Percentiles rank a stretch among this genome's conserved stretches.
These are phyloP conservation scores for baker's yeast (Saccharomyces cerevisiae) DNA, from an alignment of 805 yeast genomes.

Conservation along the genomic window DNA sequence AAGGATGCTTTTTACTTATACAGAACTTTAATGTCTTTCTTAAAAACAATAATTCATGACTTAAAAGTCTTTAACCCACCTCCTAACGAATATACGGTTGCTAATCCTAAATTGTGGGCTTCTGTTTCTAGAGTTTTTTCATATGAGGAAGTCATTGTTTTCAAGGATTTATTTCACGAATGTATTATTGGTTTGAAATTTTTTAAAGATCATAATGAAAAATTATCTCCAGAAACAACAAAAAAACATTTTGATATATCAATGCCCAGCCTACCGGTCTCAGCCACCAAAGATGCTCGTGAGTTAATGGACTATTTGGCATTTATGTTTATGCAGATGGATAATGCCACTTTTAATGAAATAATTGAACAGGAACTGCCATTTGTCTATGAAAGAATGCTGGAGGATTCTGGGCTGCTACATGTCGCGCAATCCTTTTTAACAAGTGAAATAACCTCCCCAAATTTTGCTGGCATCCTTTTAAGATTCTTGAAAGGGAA, in stretches of 20 bases:
- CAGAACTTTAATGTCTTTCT: conserved; percentile 80
- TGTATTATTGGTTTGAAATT: conserved; percentile 74
- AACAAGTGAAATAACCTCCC: conserved; percentile 90
- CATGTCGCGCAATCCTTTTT: conserved; percentile 91
- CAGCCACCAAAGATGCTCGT: conserved; percentile 86
- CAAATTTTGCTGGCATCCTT: conserved; percentile 80
- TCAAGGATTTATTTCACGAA: conserved; percentile 72
- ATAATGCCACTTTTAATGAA: conserved; percentile 92
- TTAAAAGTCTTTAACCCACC: conserved; percentile 85
- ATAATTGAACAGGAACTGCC: conserved; percentile 75
- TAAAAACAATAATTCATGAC: conserved; percentile 84
- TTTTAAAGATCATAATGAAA: conserved; percentile 43
- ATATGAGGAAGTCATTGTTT: conserved; percentile 71
- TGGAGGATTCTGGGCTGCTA: conserved; percentile 74
- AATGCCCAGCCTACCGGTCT: conserved; percentile 76
- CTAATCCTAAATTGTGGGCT: conserved; percentile 60
- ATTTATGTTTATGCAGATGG: conserved; percentile 85
- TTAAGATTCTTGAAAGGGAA: conserved; percentile 67
- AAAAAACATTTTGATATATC: conserved; percentile 49
- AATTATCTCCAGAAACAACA: conserved; percentile 16
- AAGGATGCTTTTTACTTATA: conserved; percentile 84
- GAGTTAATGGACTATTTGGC: conserved; percentile 95
- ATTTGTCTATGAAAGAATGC: conserved; percentile 66
- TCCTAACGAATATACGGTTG: conserved; percentile 45
- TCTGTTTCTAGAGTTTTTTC: conserved; percentile 79